Evolutionary conservation across 2,329 filamentous ascomycete species (phyloP), one percentile per base, ranked within the genome.

Genomic region (Ophiostoma angusticollis): DNA sequence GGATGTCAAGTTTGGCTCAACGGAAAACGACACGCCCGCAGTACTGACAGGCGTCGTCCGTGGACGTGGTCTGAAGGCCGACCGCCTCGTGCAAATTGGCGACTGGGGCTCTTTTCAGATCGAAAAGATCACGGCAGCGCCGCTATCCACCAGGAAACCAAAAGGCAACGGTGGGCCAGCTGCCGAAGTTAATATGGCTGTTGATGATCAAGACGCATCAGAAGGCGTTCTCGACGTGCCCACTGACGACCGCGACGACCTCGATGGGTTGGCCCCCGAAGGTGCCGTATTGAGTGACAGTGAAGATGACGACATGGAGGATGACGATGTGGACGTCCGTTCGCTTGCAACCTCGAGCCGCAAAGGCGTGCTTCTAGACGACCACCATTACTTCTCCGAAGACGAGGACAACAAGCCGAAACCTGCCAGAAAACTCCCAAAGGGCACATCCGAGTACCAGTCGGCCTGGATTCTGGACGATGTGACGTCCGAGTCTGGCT

Each of bases 371-470:
- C 64, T 98, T 29, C 68, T 98, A 9, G 91, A 98, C 49, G 89
- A 96, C 49, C 89, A 98, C 57, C 89, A 96, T 56, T 98, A 98
- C 59, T 98, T 96, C 55, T 87, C 87, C 0, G 89, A 96, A 31
- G 85, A 91, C 33, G 80, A 91, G 38, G 65, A 68, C 6, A 67
- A 76, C 38, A 64, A 70, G 14, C 64, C 75, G 14, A 60, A 68
- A 25, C 61, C 64, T 23, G 83, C 84, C 6, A 91, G 80, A 60
- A 75, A 76, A 45, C 61, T 98, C 17, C 91, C 91, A 1, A 84
- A 79, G 58, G 91, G 91, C 46, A 98, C 91, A 3, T 96, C 91
- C 28, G 76, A 80, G 40, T 96, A 95, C 59, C 91, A 98, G 61
- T 74, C 87, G 17, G 87, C 89, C 9, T 98, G 91, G 91, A 95